phyloP scores from a whole-genome alignment of 345 rosid species.

The Physaria fendleri region DNA sequence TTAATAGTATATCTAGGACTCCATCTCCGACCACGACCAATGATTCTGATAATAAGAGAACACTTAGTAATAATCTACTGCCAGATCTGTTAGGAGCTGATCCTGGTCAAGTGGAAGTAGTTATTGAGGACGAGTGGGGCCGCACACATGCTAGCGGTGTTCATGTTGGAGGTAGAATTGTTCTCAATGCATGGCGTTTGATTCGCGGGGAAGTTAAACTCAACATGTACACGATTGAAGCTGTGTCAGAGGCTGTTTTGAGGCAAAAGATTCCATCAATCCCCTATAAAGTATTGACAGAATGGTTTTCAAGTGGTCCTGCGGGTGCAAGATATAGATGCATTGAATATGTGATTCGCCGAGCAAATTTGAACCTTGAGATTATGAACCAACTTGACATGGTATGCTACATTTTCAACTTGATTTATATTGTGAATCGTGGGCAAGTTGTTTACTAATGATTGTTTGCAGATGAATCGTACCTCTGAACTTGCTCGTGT shows the following conservation, averaged over 20 bases:
- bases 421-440: constrained; percentile 6
- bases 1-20: constrained; percentile 67
- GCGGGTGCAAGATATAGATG: constrained; percentile 77
- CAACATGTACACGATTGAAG: constrained; percentile 72
- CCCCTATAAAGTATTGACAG: constrained; percentile 50
- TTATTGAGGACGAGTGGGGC: constrained; percentile 94
- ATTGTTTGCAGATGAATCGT: constrained; percentile 73
- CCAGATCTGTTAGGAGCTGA: constrained; percentile 40
- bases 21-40: constrained; percentile 39
- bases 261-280: constrained; percentile 73
- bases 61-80: constrained; percentile 27
- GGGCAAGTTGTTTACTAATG: not conserved
- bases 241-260: constrained; percentile 79
- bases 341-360: constrained; percentile 57
- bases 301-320: constrained; percentile 80
- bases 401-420: constrained; percentile 38
- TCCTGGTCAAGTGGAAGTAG: constrained; percentile 39
- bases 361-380: constrained; percentile 75
- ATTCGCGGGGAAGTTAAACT: constrained; percentile 88
- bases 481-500: constrained; percentile 98
- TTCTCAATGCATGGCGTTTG: constrained; percentile 84
- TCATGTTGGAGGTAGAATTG: constrained; percentile 92
- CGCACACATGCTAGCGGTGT: constrained; percentile 96
- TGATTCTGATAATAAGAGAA: constrained; percentile 34
- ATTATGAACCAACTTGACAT: constrained; percentile 83